Conservation (phyloP, 768 basidiomycete species). For the Boletus eberwhitei region DNA sequence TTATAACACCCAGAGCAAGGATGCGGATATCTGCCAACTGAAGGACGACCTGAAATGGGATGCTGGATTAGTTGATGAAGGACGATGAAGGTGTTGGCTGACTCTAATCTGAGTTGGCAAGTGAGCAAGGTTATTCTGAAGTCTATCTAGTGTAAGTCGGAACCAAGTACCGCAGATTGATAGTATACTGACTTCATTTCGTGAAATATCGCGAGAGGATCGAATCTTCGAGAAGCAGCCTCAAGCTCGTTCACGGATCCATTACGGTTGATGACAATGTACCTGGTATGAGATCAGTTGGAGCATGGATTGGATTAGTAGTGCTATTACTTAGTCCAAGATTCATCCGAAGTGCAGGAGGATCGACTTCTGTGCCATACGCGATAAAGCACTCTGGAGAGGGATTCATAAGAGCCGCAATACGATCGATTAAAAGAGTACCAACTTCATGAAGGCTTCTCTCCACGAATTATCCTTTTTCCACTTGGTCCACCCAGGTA, state of each 20-base stretch:
- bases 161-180: background rate
- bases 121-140: constrained; percentile 66
- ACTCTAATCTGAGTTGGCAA: constrained; percentile 67
- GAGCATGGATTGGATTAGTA: background rate
- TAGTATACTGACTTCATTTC: constrained; percentile 62
- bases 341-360: constrained; percentile 73
- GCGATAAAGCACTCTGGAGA: constrained; percentile 53
- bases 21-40: constrained; percentile 71
- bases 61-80: constrained; percentile 6
- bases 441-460: constrained; percentile 63
- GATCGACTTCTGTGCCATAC: constrained; percentile 67
- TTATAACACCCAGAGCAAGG: constrained; percentile 64
- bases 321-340: constrained; percentile 70
- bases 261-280: constrained; percentile 71
- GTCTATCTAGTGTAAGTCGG: constrained; percentile 35
- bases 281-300: constrained; percentile 39
- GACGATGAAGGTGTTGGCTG: constrained; percentile 22
- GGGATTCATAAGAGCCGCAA: constrained; percentile 7
- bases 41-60: constrained; percentile 52
- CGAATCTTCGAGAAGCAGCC: constrained; percentile 62
- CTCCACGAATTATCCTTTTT: constrained; percentile 64
- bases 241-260: constrained; percentile 73
- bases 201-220: constrained; percentile 64
- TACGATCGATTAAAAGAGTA: constrained; percentile 12
- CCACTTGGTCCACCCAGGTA: constrained; percentile 75